A percentile compares a stretch with the other conserved stretches of the same genome.
Conservation (phyloP, 2,329 filamentous ascomycete species). For the Paecilomyces fulvus region DNA sequence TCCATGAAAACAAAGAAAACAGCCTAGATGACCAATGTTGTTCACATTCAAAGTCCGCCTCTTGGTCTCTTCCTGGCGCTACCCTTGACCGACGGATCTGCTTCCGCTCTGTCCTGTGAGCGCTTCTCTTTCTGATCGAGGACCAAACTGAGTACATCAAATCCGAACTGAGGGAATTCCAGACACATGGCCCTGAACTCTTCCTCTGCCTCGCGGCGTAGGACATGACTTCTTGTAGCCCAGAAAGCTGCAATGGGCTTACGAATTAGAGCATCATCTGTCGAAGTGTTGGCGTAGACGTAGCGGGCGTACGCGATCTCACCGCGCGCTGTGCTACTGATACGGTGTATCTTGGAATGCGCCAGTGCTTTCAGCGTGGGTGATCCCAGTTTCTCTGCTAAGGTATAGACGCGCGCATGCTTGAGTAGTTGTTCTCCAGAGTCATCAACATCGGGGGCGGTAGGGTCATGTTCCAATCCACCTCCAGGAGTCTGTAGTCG, state of each 20-base stretch:
- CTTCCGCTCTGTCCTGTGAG: constrained; percentile 25
- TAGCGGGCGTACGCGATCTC: constrained; percentile 90
- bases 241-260: constrained; percentile 84
- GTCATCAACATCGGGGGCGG: constrained; percentile 59
- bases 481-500: constrained; percentile 52
- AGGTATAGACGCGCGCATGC: constrained; percentile 81
- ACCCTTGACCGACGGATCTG: constrained; percentile 25
- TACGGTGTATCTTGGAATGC: constrained; percentile 84
- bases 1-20: not conserved
- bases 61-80: constrained; percentile 33
- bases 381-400: constrained; percentile 70
- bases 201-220: constrained; percentile 75
- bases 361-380: constrained; percentile 64
- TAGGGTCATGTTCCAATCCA: constrained; percentile 60
- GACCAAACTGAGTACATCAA: constrained; percentile 68
- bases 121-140: constrained; percentile 39
- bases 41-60: constrained; percentile 14
- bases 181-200: constrained; percentile 80
- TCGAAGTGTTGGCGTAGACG: constrained; percentile 68
- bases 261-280: constrained; percentile 64
- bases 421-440: constrained; percentile 76
- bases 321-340: constrained; percentile 77
- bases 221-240: constrained; percentile 69
- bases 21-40: not conserved
- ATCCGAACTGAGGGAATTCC: constrained; percentile 85